Percentiles rank a stretch among this genome's conserved stretches.
Conservation (phyloP, 23 red algal genomes). For the Rhodosorus marinus region DNA sequence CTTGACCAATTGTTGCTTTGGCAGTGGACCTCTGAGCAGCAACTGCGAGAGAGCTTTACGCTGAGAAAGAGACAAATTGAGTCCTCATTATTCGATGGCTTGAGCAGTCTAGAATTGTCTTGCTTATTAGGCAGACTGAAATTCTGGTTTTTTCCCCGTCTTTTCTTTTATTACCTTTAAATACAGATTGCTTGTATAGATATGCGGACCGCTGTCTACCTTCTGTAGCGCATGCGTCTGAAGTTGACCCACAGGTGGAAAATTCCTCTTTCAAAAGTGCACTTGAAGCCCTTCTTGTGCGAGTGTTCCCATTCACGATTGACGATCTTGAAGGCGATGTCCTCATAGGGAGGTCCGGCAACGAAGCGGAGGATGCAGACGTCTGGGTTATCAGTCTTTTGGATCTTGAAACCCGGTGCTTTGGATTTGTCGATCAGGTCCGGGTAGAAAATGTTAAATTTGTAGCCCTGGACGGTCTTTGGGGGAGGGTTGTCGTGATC, state of each 20-base stretch:
- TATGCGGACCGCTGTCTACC: constrained; percentile 18
- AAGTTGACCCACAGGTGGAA: constrained; percentile 88
- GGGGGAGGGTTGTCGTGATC: constrained; percentile 86
- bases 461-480: constrained; percentile 82
- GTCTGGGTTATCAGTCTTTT: constrained; percentile 28
- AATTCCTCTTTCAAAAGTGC: constrained; percentile 68
- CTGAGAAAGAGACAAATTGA: too few relatives aligned
- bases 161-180: too few relatives aligned
- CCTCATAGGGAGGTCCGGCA: constrained; percentile 49
- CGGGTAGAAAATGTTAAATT: constrained; percentile 91
- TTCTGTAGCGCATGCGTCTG: constrained; percentile 37
- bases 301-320: constrained; percentile 53
- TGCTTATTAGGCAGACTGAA: too few relatives aligned
- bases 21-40: too few relatives aligned
- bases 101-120: too few relatives aligned
- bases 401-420: constrained; percentile 33
- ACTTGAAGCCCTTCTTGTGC: constrained; percentile 49
- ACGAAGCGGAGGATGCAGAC: constrained; percentile 60
- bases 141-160: too few relatives aligned
- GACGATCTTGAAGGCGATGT: constrained; percentile 56
- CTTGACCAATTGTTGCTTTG: too few relatives aligned
- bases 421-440: constrained; percentile 35
- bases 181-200: too few relatives aligned
- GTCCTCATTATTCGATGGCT: too few relatives aligned
- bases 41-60: too few relatives aligned